phyloP scores from a whole-genome alignment of 345 rosid species.

The Jatropha curcas region DNA sequence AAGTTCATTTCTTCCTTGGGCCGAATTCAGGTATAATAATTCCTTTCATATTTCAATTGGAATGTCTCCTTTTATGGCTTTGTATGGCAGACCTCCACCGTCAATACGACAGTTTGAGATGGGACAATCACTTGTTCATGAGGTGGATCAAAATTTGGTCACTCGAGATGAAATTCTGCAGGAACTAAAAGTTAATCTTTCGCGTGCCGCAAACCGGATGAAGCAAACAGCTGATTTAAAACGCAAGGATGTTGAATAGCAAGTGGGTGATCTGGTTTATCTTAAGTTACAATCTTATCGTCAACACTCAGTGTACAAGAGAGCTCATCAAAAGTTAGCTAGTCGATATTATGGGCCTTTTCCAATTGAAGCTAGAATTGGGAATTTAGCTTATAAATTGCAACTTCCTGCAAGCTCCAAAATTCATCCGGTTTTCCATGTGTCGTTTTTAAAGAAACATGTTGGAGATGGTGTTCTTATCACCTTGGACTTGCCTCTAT shows the following conservation, averaged over 20 bases:
- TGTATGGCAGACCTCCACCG: neutral
- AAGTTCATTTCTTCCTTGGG: neutral
- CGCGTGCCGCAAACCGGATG: neutral
- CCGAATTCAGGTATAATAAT: neutral
- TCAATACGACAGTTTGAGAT: neutral
- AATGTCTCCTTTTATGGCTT: neutral
- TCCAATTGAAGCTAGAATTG: fast-evolving
- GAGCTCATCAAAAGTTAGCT: neutral
- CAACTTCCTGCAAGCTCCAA: fast-evolving
- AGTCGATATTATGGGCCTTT: neutral
- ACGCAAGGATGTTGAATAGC: fast-evolving
- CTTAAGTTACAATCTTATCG: neutral
- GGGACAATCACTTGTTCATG: neutral
- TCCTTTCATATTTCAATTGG: neutral
- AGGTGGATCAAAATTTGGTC: neutral
- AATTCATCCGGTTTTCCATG: neutral
- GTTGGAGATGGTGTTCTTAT: too few relatives aligned
- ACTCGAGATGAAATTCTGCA: neutral
- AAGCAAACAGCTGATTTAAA: neutral
- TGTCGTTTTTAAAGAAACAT: too few relatives aligned
- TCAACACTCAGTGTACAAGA: fast-evolving
- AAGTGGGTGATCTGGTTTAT: too few relatives aligned
- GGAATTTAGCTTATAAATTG: neutral
- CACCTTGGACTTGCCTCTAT: too few relatives aligned
- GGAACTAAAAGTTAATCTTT: neutral